Base-by-base conservation (phyloP, 148 eudicot species). In the Silene latifolia region DNA sequence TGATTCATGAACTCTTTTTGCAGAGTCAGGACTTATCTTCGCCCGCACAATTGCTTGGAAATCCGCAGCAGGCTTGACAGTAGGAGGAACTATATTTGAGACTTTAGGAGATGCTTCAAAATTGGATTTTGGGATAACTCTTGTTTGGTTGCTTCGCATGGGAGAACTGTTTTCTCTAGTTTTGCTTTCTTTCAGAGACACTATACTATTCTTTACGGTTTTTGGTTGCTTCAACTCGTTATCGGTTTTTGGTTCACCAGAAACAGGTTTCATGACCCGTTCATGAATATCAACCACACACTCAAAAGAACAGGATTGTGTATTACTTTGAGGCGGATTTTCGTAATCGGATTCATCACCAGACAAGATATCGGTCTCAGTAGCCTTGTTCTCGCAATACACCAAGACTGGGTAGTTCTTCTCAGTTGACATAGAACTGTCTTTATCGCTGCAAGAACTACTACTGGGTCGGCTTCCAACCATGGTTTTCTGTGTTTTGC, bases 391-490 rank as follows among this genome's bases (percentile, higher is more conserved):
- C 74, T 93, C 95, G 76, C 84, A 69, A 79, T 83, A 64, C 18
- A 64, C 79, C 68, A 69, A 44, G 39, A 83, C 82, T 42, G 74
- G 83, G 54, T 81, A 69, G 78, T 82, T 90, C 72, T 83, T 89
- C 85, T 92, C 98, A 48, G 88, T 84, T 24, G 96, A 88, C 71
- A 82, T 56, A 29, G 87, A 79, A 74, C 97, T 89, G 39, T 89
- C 98, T 74, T 82, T 92, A 75, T 96, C 99, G 78, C 99, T 89
- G 80, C 93, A 89, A 63, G 99, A 90, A 76, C 99, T 86, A 83
- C 79, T 87, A 79, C 99, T 96, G 71, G 86, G 86, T 83, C 88
- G 97, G 82, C 97, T 92, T 77, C 86, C 98, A 71, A 86, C 84
- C 87, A 87, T 86, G 66, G 65, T 83, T 83, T 79, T 96, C 67